phyloP scores from a whole-genome alignment of 768 basidiomycete species.

The Podaxis pistillaris region DNA sequence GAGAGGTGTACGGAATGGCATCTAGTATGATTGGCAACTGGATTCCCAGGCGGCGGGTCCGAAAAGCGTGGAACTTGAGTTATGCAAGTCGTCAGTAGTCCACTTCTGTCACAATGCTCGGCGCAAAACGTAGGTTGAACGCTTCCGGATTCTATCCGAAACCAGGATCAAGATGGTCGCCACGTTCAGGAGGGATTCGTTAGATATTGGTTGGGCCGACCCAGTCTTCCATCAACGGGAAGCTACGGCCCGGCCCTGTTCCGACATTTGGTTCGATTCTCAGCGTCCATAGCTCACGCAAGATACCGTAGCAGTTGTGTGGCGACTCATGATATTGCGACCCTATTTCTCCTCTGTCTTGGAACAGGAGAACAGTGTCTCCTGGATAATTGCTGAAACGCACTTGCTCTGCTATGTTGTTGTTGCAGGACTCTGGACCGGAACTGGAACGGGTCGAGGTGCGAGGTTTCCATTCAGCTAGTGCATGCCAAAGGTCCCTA shows the following conservation, averaged over 20 bases:
- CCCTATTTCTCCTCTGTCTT: neutral
- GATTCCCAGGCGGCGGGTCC: no score
- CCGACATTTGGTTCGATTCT: neutral
- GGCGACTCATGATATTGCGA: conserved; percentile 5
- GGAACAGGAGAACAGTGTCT: neutral
- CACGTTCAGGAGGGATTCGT: no score
- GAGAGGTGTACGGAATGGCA: no score
- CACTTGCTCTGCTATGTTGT: neutral
- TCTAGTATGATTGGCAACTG: no score
- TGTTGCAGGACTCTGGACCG: neutral
- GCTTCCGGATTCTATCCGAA: no score
- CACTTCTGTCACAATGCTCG: no score
- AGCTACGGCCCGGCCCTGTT: neutral
- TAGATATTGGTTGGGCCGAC: neutral
- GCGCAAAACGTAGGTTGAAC: no score
- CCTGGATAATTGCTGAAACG: neutral
- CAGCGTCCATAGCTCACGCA: neutral
- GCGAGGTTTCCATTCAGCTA: neutral
- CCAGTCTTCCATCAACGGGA: neutral
- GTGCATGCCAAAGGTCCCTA: neutral
- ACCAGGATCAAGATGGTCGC: no score
- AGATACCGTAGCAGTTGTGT: neutral
- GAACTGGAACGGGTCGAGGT: neutral
- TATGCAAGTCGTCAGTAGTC: no score
- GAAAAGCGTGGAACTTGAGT: no score